Evolutionary conservation across 2,329 filamentous ascomycete genomes (phyloP).

Genomic region (Cladosporium halotolerans): DNA sequence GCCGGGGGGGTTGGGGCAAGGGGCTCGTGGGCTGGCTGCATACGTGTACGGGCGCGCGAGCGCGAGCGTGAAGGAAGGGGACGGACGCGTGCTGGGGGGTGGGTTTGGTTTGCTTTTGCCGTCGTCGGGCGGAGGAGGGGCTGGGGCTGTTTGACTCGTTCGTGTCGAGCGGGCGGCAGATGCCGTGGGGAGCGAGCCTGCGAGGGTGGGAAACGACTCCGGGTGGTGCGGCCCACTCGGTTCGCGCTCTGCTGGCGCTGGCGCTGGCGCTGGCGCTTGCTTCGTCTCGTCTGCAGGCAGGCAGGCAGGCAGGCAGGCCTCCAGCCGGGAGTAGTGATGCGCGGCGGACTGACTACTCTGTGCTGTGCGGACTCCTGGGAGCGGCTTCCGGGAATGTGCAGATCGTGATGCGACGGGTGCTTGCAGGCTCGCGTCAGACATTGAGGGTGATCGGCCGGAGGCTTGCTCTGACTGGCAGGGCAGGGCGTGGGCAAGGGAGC

Average conservation of each 20-base stretch:
- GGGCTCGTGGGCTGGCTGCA: background rate
- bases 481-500: background rate
- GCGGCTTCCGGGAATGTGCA: background rate
- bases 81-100: too few relatives aligned
- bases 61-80: too few relatives aligned
- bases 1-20: too few relatives aligned
- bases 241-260: background rate
- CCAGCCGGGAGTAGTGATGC: background rate
- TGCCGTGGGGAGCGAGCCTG: too few relatives aligned
- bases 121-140: too few relatives aligned
- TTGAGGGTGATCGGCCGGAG: constrained; percentile 2
- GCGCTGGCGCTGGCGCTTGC: background rate
- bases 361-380: background rate
- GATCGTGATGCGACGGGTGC: constrained; percentile 1
- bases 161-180: too few relatives aligned
- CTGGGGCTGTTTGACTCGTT: too few relatives aligned
- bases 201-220: background rate
- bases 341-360: too few relatives aligned
- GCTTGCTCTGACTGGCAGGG: constrained; percentile 3
- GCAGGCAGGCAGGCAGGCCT: background rate
- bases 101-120: too few relatives aligned
- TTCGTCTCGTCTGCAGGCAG: background rate
- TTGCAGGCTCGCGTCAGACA: background rate
- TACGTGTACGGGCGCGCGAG: background rate
- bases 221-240: background rate